Conservation (phyloP, 2,329 filamentous ascomycete genomes). For the Alternaria longipes region DNA sequence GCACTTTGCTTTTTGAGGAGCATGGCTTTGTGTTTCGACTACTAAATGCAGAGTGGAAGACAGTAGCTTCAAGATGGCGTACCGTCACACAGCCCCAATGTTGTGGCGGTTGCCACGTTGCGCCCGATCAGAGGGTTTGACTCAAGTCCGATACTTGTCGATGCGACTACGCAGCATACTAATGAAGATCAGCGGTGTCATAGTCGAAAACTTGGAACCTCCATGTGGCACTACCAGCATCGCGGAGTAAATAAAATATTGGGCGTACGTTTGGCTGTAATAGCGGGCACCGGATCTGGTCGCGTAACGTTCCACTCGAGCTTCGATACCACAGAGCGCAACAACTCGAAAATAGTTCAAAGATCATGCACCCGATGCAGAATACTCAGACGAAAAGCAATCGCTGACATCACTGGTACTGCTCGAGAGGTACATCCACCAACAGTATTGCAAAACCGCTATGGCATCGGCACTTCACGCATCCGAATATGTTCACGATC, state of each 20-base stretch:
- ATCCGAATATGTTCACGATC: neutral
- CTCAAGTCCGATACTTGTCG: neutral
- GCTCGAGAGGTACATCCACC: neutral
- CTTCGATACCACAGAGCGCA: conserved; percentile 3
- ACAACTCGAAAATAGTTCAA: conserved; percentile 21
- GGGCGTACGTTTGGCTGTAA: neutral
- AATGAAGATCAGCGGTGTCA: neutral
- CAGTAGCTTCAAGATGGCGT: conserved; percentile 4
- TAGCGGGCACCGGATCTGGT: neutral
- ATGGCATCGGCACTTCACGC: neutral
- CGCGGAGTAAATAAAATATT: neutral
- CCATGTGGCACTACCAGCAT: neutral
- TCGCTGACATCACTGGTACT: conserved; percentile 10
- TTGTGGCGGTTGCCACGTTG: conserved; percentile 30
- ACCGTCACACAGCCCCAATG: conserved; percentile 18
- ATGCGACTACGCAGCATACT: neutral
- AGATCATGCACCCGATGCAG: conserved; percentile 6
- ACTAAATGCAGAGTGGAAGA: neutral
- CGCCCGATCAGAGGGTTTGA: conserved; percentile 6
- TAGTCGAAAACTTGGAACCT: neutral
- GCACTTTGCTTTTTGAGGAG: neutral
- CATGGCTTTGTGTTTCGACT: neutral
- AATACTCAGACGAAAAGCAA: neutral
- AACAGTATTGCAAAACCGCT: neutral
- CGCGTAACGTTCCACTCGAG: conserved; percentile 15